phyloP scores from a whole-genome alignment of 148 eudicot genomes.

The Vaccinium vitisidaea region DNA sequence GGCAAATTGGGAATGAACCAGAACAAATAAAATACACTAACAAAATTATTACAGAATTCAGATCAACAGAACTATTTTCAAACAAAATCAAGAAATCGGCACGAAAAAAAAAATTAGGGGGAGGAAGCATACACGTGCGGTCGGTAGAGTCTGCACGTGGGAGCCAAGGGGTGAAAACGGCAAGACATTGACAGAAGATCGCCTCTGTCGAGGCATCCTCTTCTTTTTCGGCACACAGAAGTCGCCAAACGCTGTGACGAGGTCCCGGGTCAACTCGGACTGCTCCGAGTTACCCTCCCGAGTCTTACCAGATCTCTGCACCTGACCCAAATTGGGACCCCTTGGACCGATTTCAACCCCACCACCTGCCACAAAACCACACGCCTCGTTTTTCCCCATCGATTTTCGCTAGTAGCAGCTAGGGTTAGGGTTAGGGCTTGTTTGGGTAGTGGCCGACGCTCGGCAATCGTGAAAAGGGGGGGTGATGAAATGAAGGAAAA shows the following conservation, averaged over 20 bases:
- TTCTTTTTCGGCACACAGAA: slow-evolving; percentile 20
- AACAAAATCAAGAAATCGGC: not conserved
- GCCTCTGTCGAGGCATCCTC: slow-evolving; percentile 28
- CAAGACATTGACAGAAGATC: slow-evolving; percentile 14
- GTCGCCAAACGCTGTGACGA: not conserved
- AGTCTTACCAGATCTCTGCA: not conserved
- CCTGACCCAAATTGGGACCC: not conserved
- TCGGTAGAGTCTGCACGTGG: slow-evolving; percentile 28
- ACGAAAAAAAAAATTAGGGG: slow-evolving; percentile 26
- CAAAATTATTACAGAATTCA: not conserved
- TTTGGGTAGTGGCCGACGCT: slow-evolving; percentile 2
- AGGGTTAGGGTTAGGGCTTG: slow-evolving; percentile 3
- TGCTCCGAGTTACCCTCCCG: not conserved
- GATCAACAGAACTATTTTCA: not conserved
- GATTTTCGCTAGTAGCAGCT: not conserved
- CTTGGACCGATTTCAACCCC: not conserved
- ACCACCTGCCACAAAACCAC: slow-evolving; percentile 22
- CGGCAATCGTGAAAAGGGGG: slow-evolving; percentile 20
- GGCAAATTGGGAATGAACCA: not conserved
- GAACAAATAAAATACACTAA: not conserved
- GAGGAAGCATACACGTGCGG: slow-evolving; percentile 43
- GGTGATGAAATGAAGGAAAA: not conserved
- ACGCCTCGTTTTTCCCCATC: slow-evolving; percentile 32
- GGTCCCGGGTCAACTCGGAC: not conserved
- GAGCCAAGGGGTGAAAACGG: not conserved